Evolutionary conservation across 2,329 filamentous ascomycete genomes (phyloP).

Genomic region (Leptoxyphium fumago): DNA sequence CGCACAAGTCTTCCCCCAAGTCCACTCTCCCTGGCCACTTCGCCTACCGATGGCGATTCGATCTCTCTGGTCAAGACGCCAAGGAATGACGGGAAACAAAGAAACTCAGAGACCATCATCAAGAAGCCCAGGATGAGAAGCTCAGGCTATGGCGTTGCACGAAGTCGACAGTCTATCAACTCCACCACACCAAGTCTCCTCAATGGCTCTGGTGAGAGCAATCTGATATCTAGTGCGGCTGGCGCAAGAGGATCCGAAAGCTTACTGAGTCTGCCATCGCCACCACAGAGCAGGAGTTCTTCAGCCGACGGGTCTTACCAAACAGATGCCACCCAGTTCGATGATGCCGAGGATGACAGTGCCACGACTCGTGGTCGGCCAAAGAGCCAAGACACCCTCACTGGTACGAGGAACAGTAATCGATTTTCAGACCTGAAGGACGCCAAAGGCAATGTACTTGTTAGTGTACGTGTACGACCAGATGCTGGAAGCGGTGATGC

Average conservation of each 20-base stretch:
- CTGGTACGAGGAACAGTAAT: conserved; percentile 15
- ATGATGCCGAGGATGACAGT: conserved; percentile 55
- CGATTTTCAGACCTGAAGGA: conserved; percentile 39
- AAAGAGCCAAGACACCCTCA: conserved; percentile 16
- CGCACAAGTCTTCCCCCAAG: conserved; percentile 47
- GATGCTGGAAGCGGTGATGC: conserved; percentile 53
- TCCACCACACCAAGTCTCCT: conserved; percentile 51
- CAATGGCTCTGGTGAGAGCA: conserved; percentile 65
- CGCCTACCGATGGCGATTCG: conserved; percentile 13
- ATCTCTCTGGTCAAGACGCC: conserved; percentile 20
- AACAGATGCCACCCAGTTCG: conserved; percentile 76
- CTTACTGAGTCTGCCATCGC: conserved; percentile 63
- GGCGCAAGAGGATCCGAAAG: conserved; percentile 57
- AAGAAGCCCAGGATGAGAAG: conserved; percentile 16
- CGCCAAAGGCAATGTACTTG: conserved; percentile 83
- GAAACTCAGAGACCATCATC: conserved; percentile 14
- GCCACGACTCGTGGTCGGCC: conserved; percentile 29
- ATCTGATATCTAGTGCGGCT: conserved; percentile 48
- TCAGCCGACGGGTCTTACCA: conserved; percentile 88
- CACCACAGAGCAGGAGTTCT: conserved; percentile 77
- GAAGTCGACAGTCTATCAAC: conserved; percentile 29
- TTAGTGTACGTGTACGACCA: conserved; percentile 86
- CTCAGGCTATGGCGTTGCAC: conserved; percentile 29
- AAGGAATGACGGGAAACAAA: conserved; percentile 17
- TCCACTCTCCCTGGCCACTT: conserved; percentile 36